Percentiles rank a stretch among this genome's conserved stretches.
These are phyloP conservation scores for Populus alba DNA, from an alignment of 345 rosid genomes.

Conservation along the genomic window DNA sequence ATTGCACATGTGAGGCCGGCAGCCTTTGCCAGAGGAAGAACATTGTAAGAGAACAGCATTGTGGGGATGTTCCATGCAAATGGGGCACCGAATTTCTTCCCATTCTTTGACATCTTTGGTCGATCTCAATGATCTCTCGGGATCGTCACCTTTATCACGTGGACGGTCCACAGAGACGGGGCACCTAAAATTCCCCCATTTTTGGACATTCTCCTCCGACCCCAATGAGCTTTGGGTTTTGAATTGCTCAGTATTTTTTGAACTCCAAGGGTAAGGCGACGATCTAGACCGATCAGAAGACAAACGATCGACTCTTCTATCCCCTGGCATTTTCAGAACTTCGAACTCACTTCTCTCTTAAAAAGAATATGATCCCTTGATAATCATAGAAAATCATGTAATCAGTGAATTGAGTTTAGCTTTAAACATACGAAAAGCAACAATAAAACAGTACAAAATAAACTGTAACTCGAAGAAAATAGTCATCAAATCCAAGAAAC, in stretches of 20 bases:
- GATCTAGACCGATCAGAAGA: conserved; percentile 21
- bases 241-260: conserved; percentile 32
- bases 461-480: not conserved
- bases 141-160: not conserved
- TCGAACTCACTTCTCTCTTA: not conserved
- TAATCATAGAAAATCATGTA: not conserved
- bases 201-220: not conserved
- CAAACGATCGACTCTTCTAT: conserved; percentile 31
- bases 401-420: not conserved
- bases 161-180: not conserved
- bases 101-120: conserved; percentile 44
- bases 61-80: conserved; percentile 81
- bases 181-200: not conserved
- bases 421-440: not conserved
- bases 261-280: not conserved
- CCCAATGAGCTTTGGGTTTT: conserved; percentile 17
- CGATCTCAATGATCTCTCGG: not conserved
- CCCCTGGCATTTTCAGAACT: conserved; percentile 45
- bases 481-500: not conserved
- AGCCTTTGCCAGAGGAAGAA: conserved; percentile 55
- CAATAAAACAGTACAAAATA: not conserved
- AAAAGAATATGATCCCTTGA: not conserved
- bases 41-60: conserved; percentile 64
- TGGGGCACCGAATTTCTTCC: conserved; percentile 64
- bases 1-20: conserved; percentile 70